These are phyloP conservation scores for Gracilaria vermiculophylla DNA, from an alignment of 23 red algal species.

Conservation along the genomic window DNA sequence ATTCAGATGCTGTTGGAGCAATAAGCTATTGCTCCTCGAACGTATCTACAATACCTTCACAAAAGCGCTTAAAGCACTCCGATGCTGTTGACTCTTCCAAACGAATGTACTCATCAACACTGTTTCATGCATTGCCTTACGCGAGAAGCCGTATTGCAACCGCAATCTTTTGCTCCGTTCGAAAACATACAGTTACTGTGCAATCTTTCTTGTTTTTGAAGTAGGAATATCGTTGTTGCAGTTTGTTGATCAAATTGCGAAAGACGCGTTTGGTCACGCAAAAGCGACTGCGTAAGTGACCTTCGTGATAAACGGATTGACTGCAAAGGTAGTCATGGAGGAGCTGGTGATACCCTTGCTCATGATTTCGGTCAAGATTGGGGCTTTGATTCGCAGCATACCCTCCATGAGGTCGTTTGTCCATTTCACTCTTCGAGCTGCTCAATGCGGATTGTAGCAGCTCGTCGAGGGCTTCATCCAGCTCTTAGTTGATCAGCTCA, in stretches of 20 bases:
- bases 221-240: not conserved
- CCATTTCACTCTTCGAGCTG: not conserved
- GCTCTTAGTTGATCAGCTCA: too few species aligned
- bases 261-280: not conserved
- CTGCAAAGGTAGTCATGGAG: not conserved
- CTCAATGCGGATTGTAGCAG: too few species aligned
- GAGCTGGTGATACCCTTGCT: not conserved
- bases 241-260: not conserved
- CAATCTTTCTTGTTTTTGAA: not conserved
- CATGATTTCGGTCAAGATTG: constrained; percentile 1
- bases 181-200: not conserved
- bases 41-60: not conserved
- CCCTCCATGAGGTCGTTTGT: not conserved
- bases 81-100: not conserved
- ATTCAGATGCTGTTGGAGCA: too few species aligned
- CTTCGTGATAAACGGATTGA: not conserved
- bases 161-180: not conserved
- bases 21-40: constrained; percentile 4
- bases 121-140: constrained; percentile 1
- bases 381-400: not conserved
- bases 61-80: too few species aligned
- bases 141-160: not conserved
- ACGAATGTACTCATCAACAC: constrained; percentile 1
- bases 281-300: not conserved
- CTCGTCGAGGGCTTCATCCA: too few species aligned